phyloP scores from a whole-genome alignment of 139 green algal species.

The Volvox reticuliferus region DNA sequence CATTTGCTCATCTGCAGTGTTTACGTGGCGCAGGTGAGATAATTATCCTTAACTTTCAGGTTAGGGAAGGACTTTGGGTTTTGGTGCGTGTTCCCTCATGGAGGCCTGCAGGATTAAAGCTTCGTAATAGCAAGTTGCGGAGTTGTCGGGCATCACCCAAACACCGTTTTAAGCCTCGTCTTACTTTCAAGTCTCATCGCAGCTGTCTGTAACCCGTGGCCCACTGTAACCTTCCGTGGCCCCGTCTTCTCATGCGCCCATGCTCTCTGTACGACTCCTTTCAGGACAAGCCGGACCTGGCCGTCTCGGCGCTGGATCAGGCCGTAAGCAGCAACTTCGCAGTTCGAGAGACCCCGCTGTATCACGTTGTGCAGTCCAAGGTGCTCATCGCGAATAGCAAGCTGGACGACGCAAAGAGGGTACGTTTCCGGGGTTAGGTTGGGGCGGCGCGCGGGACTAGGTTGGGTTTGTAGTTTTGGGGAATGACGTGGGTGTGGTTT shows the following conservation, averaged over 20 bases:
- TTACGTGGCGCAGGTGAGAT: slow-evolving; percentile 64
- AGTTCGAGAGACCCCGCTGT: slow-evolving; percentile 76
- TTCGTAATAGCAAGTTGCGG: too few species aligned
- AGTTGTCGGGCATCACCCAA: not conserved
- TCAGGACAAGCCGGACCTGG: slow-evolving; percentile 64
- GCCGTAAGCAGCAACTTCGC: slow-evolving; percentile 70
- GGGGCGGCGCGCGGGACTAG: not conserved
- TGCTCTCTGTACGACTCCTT: too few species aligned
- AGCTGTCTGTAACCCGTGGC: too few species aligned
- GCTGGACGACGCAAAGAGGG: slow-evolving; percentile 74
- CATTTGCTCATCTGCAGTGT: slow-evolving; percentile 76
- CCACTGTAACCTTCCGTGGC: too few species aligned
- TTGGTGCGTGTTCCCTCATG: too few species aligned
- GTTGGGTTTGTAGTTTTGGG: too few species aligned
- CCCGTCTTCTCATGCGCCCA: too few species aligned
- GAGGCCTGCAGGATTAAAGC: too few species aligned
- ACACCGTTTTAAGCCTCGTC: not conserved
- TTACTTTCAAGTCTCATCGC: too few species aligned
- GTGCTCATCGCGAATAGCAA: slow-evolving; percentile 66
- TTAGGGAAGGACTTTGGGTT: too few species aligned
- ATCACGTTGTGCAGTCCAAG: slow-evolving; percentile 71
- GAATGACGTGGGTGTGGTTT: too few species aligned
- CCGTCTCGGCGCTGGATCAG: slow-evolving; percentile 67
- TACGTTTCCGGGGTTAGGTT: not conserved
- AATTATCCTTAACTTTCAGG: too few species aligned